Conservation (phyloP, 495 filamentous ascomycete species). For the Neurospora sp. region DNA sequence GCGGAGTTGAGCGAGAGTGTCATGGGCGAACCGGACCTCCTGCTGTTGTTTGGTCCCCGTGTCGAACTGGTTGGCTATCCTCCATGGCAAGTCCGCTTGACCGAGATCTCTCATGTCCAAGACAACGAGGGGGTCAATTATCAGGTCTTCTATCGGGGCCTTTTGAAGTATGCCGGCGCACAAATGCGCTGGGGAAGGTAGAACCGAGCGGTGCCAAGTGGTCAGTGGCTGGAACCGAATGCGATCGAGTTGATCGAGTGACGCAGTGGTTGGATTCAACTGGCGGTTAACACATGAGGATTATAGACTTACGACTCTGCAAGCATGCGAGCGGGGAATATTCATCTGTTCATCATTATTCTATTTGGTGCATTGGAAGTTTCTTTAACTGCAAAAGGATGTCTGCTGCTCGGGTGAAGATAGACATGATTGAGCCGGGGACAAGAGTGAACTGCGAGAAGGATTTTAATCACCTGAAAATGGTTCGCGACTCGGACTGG, state of each 20-base stretch:
- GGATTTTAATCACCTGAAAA: background rate
- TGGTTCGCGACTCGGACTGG: background rate
- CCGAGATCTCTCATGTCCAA: slow-evolving; percentile 76
- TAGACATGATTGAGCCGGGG: background rate
- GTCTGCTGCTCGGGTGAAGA: background rate
- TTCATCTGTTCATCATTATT: background rate
- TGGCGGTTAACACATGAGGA: background rate
- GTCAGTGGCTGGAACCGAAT: background rate
- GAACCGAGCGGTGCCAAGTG: background rate
- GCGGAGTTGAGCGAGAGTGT: slow-evolving; percentile 63
- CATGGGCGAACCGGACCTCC: slow-evolving; percentile 76
- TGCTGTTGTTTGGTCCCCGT: slow-evolving; percentile 73
- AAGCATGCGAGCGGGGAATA: background rate
- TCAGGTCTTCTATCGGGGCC: slow-evolving; percentile 75
- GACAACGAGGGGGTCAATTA: slow-evolving; percentile 78
- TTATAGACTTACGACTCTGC: background rate
- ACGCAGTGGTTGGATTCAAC: background rate
- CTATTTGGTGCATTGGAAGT: background rate
- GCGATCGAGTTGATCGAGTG: background rate
- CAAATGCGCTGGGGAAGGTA: slow-evolving; percentile 85
- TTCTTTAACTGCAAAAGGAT: background rate
- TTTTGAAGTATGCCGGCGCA: slow-evolving; percentile 76
- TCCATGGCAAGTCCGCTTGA: slow-evolving; percentile 89
- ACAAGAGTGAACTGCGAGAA: background rate
- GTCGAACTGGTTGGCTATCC: slow-evolving; percentile 85